Conservation (phyloP, 805 yeast species). For the Grigorovia jiainica region DNA sequence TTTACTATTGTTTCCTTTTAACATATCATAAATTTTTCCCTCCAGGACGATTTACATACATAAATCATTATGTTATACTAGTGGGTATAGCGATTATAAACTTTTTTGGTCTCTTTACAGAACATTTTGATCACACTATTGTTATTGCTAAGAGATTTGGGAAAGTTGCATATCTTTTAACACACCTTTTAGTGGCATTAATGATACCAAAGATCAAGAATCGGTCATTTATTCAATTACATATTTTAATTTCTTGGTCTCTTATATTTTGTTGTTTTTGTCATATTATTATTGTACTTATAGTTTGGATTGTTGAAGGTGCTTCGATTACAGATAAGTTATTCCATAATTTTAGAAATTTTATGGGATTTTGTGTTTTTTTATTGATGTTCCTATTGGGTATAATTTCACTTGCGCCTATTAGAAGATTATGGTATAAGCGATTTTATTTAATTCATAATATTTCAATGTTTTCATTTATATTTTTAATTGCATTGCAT, state of each 20-base stretch:
- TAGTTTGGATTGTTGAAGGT: neutral
- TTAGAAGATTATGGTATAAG: conserved; percentile 42
- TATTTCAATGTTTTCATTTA: conserved; percentile 36
- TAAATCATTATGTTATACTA: too few relatives aligned
- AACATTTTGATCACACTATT: neutral
- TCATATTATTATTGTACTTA: conserved; percentile 36
- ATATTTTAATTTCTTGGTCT: conserved; percentile 63
- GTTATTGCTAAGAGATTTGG: conserved; percentile 43
- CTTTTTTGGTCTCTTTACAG: conserved; percentile 3
- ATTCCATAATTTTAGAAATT: conserved; percentile 26
- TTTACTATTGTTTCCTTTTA: too few relatives aligned
- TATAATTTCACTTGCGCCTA: conserved; percentile 37
- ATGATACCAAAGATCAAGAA: conserved; percentile 27
- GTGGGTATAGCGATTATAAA: conserved; percentile 29
- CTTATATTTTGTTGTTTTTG: conserved; percentile 36
- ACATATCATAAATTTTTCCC: too few relatives aligned
- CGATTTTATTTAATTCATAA: conserved; percentile 52
- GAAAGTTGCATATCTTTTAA: conserved; percentile 46
- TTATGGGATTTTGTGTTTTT: conserved; percentile 43
- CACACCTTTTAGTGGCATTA: conserved; percentile 49
- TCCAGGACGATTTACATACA: too few relatives aligned
- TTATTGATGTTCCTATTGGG: conserved; percentile 30
- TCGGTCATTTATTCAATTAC: conserved; percentile 39
- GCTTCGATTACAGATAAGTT: neutral
- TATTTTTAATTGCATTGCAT: conserved; percentile 44